Percentiles rank a stretch among this genome's conserved stretches.
Evolutionary conservation across 192 early-diverging fungal genomes (phyloP).

Genomic region (Chytriomyces confervae): DNA sequence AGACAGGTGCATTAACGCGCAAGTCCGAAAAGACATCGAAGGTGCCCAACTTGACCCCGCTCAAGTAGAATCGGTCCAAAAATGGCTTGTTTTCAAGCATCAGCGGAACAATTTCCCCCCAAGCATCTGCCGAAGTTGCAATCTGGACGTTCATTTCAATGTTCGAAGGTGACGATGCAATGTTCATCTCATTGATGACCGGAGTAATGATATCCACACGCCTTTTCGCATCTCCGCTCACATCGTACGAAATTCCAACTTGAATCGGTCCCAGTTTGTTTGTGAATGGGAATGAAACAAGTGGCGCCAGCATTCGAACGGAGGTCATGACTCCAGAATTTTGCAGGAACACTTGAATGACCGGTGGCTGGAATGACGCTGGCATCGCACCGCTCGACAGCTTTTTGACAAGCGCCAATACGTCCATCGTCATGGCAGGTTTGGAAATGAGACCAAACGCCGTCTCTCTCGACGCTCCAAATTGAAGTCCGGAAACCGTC

Average conservation of each 20-base stretch:
- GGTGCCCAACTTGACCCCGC: not conserved
- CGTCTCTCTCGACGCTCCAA: not conserved
- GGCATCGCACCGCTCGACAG: not conserved
- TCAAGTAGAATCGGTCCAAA: not conserved
- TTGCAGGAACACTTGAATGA: not conserved
- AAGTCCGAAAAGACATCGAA: conserved; percentile 4
- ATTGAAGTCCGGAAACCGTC: not conserved
- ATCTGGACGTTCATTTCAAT: not conserved
- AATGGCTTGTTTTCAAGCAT: not conserved
- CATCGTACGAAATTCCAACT: not conserved
- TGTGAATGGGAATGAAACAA: not conserved
- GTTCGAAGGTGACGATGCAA: not conserved
- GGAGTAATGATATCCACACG: not conserved
- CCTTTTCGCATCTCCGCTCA: not conserved
- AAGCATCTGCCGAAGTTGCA: not conserved
- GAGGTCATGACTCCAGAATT: not conserved
- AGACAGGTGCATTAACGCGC: not conserved
- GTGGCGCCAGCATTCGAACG: not conserved
- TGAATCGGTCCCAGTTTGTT: conserved; percentile 1
- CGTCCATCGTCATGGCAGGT: not conserved
- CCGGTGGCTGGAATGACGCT: not conserved
- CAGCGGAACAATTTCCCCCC: conserved; percentile 4
- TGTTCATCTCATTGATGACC: not conserved
- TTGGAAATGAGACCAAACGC: not conserved
- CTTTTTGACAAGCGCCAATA: not conserved